phyloP scores from a whole-genome alignment of 768 basidiomycete species.

The Pleurotus citrinopileatus region DNA sequence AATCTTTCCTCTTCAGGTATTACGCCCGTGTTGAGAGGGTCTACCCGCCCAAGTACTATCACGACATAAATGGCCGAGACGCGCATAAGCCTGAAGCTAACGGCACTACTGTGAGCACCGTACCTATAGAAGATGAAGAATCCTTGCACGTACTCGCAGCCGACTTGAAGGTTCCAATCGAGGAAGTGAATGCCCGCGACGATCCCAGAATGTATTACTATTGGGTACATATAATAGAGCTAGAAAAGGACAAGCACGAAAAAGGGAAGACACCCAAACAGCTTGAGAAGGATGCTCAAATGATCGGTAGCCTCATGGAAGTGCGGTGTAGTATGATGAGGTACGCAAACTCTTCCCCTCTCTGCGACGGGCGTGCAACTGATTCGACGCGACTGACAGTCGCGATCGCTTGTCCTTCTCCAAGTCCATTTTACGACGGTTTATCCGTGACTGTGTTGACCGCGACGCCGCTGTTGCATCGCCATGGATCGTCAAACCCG shows the following conservation, averaged over 20 bases:
- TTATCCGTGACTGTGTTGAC: constrained; percentile 93
- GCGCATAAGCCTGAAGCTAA: constrained; percentile 41
- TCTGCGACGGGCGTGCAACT: constrained; percentile 8
- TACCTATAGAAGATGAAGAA: constrained; percentile 35
- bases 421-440: constrained; percentile 94
- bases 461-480: constrained; percentile 90
- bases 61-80: constrained; percentile 45
- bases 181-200: constrained; percentile 70
- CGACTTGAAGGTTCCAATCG: constrained; percentile 71
- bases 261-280: constrained; percentile 57
- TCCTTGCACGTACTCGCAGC: constrained; percentile 69
- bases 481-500: constrained; percentile 92
- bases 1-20: constrained; percentile 50
- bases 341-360: constrained; percentile 31
- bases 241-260: constrained; percentile 67
- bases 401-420: constrained; percentile 96
- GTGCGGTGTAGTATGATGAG: constrained; percentile 80
- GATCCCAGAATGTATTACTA: constrained; percentile 85
- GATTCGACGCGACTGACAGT: constrained; percentile 35
- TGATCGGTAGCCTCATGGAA: constrained; percentile 78
- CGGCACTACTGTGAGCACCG: constrained; percentile 2
- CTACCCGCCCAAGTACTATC: constrained; percentile 58
- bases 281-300: constrained; percentile 52
- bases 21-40: constrained; percentile 80
- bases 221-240: constrained; percentile 81